These are phyloP conservation scores for Verticillium isaacii DNA, from an alignment of 2,329 filamentous ascomycete species.

Conservation along the genomic window DNA sequence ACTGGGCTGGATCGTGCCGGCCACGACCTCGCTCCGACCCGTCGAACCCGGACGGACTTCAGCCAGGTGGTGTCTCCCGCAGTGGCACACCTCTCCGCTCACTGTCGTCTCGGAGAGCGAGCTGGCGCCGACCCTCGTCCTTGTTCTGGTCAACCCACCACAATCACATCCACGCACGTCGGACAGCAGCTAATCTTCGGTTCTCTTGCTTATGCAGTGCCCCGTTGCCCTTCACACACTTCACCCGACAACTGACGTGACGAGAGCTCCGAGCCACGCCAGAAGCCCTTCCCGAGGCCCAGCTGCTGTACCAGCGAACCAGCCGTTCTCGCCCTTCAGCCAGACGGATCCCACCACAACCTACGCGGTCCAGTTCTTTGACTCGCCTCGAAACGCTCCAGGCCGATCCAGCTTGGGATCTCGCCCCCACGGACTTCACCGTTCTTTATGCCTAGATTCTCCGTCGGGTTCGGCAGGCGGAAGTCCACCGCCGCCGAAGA, in stretches of 20 bases:
- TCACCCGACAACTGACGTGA: not conserved
- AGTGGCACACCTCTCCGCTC: not conserved
- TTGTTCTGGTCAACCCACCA: not conserved
- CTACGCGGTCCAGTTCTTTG: not conserved
- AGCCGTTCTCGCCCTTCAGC: not conserved
- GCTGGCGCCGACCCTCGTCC: not conserved
- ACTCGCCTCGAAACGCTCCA: not conserved
- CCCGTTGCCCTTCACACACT: not conserved
- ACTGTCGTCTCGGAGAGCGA: no score
- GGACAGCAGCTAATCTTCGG: not conserved
- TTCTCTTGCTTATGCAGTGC: not conserved
- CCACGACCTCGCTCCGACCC: not conserved
- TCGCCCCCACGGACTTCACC: not conserved
- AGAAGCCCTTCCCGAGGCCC: not conserved
- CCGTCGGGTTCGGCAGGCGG: slow-evolving; percentile 54
- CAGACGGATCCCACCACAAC: not conserved
- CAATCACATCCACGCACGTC: not conserved
- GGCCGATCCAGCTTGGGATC: not conserved
- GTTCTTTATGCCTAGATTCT: slow-evolving; percentile 59
- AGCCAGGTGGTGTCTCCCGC: not conserved
- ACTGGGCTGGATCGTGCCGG: not conserved
- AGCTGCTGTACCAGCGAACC: not conserved
- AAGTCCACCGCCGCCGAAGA: slow-evolving; percentile 53
- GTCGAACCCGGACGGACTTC: not conserved
- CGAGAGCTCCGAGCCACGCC: not conserved